Evolutionary conservation across 73 alveolate species (phyloP).

Genomic region (Diophrys appendiculata): DNA sequence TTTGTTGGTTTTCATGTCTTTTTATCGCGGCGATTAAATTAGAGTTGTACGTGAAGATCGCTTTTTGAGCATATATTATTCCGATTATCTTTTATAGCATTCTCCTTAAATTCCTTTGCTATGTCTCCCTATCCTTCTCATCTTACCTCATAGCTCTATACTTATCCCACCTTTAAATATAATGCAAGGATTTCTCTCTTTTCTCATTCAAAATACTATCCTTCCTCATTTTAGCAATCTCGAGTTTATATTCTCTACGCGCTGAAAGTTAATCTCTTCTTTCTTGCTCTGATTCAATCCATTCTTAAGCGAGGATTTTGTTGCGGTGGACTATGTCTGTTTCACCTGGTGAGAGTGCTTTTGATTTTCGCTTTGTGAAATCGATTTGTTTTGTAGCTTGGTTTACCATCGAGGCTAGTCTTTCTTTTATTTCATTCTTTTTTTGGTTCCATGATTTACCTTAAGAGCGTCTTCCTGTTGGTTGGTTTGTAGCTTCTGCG

Average conservation of each 20-base stretch:
- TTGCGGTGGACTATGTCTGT: not conserved
- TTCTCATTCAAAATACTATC: not conserved
- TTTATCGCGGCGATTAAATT: not conserved
- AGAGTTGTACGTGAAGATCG: too few species aligned
- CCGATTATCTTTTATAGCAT: not conserved
- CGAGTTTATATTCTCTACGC: not conserved
- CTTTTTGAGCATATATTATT: not conserved
- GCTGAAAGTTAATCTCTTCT: not conserved
- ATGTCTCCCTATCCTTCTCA: not conserved
- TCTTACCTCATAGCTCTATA: not conserved
- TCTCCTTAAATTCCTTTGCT: not conserved
- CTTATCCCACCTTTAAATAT: not conserved
- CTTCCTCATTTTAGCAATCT: not conserved
- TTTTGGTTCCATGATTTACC: too few species aligned
- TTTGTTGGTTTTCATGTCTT: not conserved
- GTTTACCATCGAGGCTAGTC: too few species aligned
- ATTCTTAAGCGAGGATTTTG: not conserved
- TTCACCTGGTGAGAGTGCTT: too few species aligned
- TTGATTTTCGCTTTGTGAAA: too few species aligned
- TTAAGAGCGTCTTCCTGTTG: too few species aligned
- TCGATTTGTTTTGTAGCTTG: too few species aligned
- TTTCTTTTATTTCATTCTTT: too few species aligned
- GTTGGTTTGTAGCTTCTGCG: too few species aligned
- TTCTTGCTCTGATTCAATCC: not conserved
- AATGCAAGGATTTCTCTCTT: not conserved